Evolutionary conservation across 768 basidiomycete genomes (phyloP).

Genomic region (Omphalotus guepiniiformis): DNA sequence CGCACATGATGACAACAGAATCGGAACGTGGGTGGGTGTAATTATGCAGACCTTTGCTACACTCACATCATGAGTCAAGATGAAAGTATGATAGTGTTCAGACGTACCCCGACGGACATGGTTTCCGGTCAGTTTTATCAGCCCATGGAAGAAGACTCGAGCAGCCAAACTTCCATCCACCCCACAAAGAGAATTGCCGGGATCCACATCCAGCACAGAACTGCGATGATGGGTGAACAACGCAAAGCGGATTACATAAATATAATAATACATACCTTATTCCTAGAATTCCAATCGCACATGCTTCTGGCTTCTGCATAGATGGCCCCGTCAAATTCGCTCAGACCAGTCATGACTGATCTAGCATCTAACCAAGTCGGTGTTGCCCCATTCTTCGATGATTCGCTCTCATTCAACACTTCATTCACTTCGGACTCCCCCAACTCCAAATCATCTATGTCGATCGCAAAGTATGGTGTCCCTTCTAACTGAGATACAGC

Average conservation of each 20-base stretch:
- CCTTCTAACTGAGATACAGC: constrained; percentile 65
- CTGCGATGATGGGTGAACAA: constrained; percentile 31
- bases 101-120: constrained; percentile 69
- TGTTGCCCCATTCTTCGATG: constrained; percentile 30
- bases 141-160: constrained; percentile 71
- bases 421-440: constrained; percentile 36
- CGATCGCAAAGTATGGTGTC: constrained; percentile 82
- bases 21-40: constrained; percentile 81
- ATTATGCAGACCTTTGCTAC: constrained; percentile 83
- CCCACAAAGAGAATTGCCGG: constrained; percentile 82
- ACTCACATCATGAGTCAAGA: not conserved
- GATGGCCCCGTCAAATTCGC: constrained; percentile 63
- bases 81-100: not conserved
- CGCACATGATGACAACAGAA: constrained; percentile 88
- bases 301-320: constrained; percentile 77
- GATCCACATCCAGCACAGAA: constrained; percentile 90
- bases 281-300: constrained; percentile 91
- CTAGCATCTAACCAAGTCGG: constrained; percentile 68
- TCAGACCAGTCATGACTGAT: constrained; percentile 49
- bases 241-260: constrained; percentile 1
- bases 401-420: constrained; percentile 34
- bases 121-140: constrained; percentile 54
- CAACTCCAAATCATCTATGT: constrained; percentile 51
- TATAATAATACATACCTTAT: constrained; percentile 50
- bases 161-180: constrained; percentile 92